Percentiles rank a stretch among this genome's conserved stretches.
Evolutionary conservation across 73 alveolate species (phyloP).

Genomic region (Paramecium octaurelia): DNA sequence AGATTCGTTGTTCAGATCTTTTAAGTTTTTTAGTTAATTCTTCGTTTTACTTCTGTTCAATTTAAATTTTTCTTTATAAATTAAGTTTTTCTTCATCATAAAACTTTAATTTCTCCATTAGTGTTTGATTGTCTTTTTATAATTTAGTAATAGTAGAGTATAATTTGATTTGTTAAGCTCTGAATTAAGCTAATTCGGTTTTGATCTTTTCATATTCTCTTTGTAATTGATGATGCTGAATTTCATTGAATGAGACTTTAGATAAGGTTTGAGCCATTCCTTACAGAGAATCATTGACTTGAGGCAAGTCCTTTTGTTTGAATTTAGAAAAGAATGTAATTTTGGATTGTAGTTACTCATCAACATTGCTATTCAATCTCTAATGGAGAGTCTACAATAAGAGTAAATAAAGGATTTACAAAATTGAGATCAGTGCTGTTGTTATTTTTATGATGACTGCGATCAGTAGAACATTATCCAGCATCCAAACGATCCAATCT

Average conservation of each 20-base stretch:
- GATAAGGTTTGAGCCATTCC: neutral
- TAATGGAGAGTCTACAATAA: neutral
- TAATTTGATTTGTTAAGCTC: neutral
- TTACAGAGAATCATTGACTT: neutral
- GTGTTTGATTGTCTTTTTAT: neutral
- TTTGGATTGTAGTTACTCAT: neutral
- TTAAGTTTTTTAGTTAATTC: neutral
- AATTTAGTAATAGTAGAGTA: neutral
- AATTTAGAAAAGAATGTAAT: neutral
- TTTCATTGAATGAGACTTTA: constrained; percentile 14
- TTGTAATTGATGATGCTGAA: neutral
- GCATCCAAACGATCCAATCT: neutral
- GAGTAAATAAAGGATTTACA: neutral
- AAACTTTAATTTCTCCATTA: neutral
- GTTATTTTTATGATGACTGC: constrained; percentile 4
- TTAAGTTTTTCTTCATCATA: neutral
- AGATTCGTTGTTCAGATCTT: neutral
- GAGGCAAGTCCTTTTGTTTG: neutral
- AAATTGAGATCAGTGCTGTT: neutral
- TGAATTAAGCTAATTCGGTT: neutral
- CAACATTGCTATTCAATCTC: neutral
- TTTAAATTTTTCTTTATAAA: neutral
- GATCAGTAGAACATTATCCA: neutral
- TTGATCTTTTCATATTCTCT: constrained; percentile 26
- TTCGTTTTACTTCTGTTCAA: neutral